phyloP scores from a whole-genome alignment of 192 early-diverging fungal genomes.

The Coemansia sp. region DNA sequence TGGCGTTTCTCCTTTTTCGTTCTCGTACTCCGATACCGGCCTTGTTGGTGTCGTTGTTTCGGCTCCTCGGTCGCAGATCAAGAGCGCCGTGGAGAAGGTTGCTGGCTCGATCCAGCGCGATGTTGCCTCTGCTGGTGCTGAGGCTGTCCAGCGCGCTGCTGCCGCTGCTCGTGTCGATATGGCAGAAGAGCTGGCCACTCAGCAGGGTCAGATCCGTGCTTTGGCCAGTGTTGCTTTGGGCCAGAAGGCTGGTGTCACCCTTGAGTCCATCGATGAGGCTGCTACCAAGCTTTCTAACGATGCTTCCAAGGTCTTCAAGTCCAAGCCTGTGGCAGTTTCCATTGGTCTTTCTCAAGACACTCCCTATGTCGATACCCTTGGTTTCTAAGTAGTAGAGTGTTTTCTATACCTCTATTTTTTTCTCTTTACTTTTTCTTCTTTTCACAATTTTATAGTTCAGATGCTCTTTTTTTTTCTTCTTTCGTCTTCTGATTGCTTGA shows the following conservation, averaged over 20 bases:
- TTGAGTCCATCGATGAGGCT: slow-evolving; percentile 28
- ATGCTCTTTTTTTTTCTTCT: neutral
- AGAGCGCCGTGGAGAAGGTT: slow-evolving; percentile 62
- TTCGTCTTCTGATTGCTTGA: no score
- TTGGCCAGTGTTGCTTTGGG: slow-evolving; percentile 28
- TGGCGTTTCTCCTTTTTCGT: slow-evolving; percentile 73
- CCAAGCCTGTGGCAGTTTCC: slow-evolving; percentile 45
- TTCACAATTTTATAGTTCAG: neutral
- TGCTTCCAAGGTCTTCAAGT: slow-evolving; percentile 27
- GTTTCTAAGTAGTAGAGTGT: slow-evolving; percentile 23
- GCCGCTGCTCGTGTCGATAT: slow-evolving; percentile 39
- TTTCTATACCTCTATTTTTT: neutral
- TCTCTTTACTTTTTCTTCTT: neutral
- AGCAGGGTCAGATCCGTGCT: slow-evolving; percentile 22
- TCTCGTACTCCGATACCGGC: slow-evolving; percentile 87
- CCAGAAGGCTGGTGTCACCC: slow-evolving; percentile 16
- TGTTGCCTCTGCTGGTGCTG: slow-evolving; percentile 55
- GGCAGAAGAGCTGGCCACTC: slow-evolving; percentile 22
- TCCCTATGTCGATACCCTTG: slow-evolving; percentile 54
- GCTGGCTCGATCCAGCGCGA: slow-evolving; percentile 61
- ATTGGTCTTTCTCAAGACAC: slow-evolving; percentile 46
- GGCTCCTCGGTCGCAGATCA: slow-evolving; percentile 57
- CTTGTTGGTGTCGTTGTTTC: slow-evolving; percentile 82
- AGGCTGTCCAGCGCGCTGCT: slow-evolving; percentile 65
- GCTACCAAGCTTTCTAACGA: slow-evolving; percentile 16